Base-by-base conservation (phyloP, 2,329 filamentous ascomycete species). In the Diplodia sapinea region DNA sequence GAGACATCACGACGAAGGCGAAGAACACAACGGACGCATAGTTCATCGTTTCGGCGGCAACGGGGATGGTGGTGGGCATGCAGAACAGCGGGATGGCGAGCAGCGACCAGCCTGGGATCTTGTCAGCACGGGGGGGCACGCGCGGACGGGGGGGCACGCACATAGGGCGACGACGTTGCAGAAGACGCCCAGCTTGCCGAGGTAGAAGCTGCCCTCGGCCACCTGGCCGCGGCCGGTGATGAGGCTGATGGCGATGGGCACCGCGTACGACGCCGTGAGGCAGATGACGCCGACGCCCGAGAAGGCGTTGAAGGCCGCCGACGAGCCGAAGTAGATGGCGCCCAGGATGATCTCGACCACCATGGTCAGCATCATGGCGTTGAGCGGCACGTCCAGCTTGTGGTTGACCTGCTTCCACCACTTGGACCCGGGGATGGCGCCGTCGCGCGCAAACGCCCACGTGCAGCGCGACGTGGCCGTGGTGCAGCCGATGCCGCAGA, bases 1-100 rank as follows among this genome's bases (percentile, higher is more conserved):
- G 83, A 1, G 90, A 86, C 68, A 92, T 83, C 49, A 81, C 59
- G 66, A 86, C 84, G 70, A 91, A 89, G 5, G 83, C 88, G 31
- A 89, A 85, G 72, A 92, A 91, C n/a, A 93, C 90, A 40, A 88
- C 90, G 15, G 88, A 88, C 1, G 89, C 90, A 77, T 91, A 93
- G 82, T 93, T 93, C 82, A 92, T 89, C 49, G 82, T 84, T 20
- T 79, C 75, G 6, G 84, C 78, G 0, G 83, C 84, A 49, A 90
- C 87, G 6, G 87, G 87, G n/a, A 91, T 80, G 52, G 79, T 78
- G 0, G 87, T 84, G 0, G 89, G 90, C 88, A 91, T 91, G 78
- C 88, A 92, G 82, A 92, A 92, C 17, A 92, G 85, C 1, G 90
- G 89, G 64, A 92, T 86, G 43, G 88, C 89, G 65, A 93, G 84